Evolutionary conservation across 352 stramenopile genomes (phyloP).

Genomic region (Phytophthora sp.): DNA sequence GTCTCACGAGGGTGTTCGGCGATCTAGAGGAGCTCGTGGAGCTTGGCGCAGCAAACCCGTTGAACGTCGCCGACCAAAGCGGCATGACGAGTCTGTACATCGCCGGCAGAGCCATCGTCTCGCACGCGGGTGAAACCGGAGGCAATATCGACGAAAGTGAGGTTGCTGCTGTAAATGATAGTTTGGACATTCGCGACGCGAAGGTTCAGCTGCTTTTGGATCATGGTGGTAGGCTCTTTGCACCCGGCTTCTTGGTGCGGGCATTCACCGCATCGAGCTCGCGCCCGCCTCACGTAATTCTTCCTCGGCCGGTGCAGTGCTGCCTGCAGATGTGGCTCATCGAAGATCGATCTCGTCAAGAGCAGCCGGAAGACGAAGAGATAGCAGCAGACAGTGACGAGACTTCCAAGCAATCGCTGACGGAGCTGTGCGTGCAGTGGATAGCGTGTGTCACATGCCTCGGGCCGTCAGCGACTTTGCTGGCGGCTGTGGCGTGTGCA

Average conservation of each 20-base stretch:
- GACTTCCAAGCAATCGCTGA: background rate
- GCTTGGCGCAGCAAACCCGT: background rate
- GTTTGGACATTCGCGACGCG: background rate
- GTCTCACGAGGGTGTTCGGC: background rate
- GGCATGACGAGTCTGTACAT: constrained; percentile 21
- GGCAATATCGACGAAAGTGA: no score
- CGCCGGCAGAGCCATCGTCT: no score
- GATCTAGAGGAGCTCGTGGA: background rate
- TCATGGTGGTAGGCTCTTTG: constrained; percentile 11
- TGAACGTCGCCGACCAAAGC: constrained; percentile 7
- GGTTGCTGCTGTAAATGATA: background rate
- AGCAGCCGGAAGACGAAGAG: constrained; percentile 3
- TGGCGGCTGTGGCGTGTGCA: constrained; percentile 1
- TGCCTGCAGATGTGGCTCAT: constrained; percentile 1
- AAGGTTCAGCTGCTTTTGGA: constrained; percentile 14
- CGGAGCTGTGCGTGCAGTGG: constrained; percentile 11
- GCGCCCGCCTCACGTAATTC: background rate
- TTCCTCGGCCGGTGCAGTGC: background rate
- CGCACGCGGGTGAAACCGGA: no score
- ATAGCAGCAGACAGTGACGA: background rate
- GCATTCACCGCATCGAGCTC: background rate
- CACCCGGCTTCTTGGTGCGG: background rate
- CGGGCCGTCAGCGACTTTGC: background rate
- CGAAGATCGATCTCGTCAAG: background rate
- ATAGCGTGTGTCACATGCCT: background rate